phyloP scores from a whole-genome alignment of 345 rosid genomes.

The Corchorus capsularis region DNA sequence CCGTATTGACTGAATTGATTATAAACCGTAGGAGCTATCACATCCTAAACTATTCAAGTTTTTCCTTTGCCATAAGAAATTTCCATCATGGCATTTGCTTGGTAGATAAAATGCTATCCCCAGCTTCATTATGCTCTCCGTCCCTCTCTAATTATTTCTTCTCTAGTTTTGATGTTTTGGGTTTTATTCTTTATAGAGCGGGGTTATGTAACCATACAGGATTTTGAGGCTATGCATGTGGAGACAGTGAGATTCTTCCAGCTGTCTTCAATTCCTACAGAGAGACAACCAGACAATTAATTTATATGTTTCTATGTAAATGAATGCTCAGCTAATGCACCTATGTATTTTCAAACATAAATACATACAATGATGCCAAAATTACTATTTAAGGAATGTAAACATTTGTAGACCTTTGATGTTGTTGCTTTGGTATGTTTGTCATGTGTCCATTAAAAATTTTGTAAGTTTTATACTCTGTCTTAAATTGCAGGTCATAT shows the following conservation, averaged over 20 bases:
- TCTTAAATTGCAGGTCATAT: slow-evolving; percentile 62
- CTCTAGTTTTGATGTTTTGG: neutral
- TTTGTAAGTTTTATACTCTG: slow-evolving; percentile 17
- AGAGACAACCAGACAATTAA: neutral
- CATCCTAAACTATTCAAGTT: neutral
- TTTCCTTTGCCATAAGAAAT: neutral
- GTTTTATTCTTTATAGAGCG: neutral
- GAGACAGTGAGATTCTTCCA: neutral
- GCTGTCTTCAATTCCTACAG: neutral
- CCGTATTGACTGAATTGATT: neutral
- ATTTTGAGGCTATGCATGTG: neutral
- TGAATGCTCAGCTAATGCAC: neutral
- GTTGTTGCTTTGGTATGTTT: slow-evolving; percentile 1
- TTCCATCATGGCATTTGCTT: neutral
- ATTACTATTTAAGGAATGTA: neutral
- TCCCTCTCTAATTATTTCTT: neutral
- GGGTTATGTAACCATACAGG: neutral
- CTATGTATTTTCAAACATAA: neutral
- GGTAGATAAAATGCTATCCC: neutral
- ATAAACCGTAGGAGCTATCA: neutral
- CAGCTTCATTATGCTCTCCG: neutral
- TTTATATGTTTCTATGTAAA: neutral
- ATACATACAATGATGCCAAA: neutral
- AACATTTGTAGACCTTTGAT: neutral
- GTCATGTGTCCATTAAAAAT: slow-evolving; percentile 1